Conservation (phyloP, 2,329 filamentous ascomycete genomes). For the Paraconiothyrium sp. region DNA sequence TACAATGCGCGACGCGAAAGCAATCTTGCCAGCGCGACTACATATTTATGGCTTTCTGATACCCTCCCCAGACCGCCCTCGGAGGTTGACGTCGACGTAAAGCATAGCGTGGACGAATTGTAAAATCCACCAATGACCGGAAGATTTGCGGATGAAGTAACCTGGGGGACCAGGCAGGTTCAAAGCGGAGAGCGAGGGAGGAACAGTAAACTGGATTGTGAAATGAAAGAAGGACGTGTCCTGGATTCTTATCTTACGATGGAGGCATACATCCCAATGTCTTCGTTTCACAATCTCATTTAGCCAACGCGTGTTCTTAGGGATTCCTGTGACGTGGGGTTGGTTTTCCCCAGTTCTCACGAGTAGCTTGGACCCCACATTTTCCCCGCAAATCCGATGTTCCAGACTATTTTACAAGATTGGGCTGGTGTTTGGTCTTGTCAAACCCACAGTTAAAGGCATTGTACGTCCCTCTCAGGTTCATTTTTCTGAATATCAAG, state of each 20-base stretch:
- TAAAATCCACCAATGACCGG: slow-evolving; percentile 16
- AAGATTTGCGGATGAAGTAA: slow-evolving; percentile 7
- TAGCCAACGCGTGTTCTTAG: not conserved
- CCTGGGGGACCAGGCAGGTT: not conserved
- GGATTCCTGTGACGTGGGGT: not conserved
- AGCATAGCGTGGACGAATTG: not conserved
- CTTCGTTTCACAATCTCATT: too few species aligned
- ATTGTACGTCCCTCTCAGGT: too few species aligned
- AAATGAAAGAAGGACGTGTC: too few species aligned
- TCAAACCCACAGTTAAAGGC: too few species aligned
- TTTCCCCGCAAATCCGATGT: slow-evolving; percentile 2
- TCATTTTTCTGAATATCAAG: too few species aligned
- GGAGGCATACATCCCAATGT: not conserved
- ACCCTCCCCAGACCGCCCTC: not conserved
- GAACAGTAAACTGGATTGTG: not conserved
- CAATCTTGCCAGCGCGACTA: not conserved
- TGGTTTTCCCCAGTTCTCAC: not conserved
- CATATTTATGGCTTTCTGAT: not conserved
- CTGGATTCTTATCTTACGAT: too few species aligned
- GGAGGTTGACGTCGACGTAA: not conserved
- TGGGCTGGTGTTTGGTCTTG: not conserved
- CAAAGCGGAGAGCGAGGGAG: not conserved
- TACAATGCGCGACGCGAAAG: not conserved
- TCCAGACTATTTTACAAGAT: not conserved
- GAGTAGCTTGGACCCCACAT: not conserved